Percentiles rank a stretch among this genome's conserved stretches.
These are phyloP conservation scores for Calocybe cyanea DNA, from an alignment of 768 basidiomycete genomes.

Conservation along the genomic window DNA sequence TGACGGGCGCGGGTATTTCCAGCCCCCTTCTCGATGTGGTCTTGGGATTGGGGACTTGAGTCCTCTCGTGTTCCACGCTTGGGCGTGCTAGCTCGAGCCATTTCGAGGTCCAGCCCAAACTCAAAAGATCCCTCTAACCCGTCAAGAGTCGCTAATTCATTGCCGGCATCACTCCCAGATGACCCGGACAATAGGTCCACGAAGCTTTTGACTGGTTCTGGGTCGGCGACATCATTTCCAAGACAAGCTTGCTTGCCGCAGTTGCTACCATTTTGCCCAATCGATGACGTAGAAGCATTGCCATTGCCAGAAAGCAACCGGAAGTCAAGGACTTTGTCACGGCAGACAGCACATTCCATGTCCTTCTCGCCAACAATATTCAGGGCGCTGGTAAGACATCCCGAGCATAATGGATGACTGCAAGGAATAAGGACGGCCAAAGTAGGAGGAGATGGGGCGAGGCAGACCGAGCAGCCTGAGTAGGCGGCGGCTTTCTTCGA, in stretches of 20 bases:
- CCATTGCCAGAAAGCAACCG: conserved; percentile 35
- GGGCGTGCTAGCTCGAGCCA: conserved; percentile 41
- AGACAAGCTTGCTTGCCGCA: background rate
- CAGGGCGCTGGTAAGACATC: conserved; percentile 79
- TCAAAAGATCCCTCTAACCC: conserved; percentile 38
- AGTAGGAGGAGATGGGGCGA: conserved; percentile 34
- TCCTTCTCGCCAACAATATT: conserved; percentile 91
- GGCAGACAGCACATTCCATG: conserved; percentile 82
- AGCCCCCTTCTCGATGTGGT: conserved; percentile 1
- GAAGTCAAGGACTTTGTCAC: conserved; percentile 66
- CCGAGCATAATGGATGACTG: conserved; percentile 70
- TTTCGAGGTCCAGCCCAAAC: conserved; percentile 33
- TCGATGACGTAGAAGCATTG: conserved; percentile 1
- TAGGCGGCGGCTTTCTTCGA: conserved; percentile 5
- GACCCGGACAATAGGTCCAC: conserved; percentile 34
- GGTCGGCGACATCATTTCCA: conserved; percentile 16
- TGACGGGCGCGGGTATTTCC: conserved; percentile 7
- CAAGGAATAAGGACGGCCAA: conserved; percentile 75
- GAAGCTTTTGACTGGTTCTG: conserved; percentile 20
- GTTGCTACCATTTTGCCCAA: background rate
- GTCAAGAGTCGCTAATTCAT: conserved; percentile 17
- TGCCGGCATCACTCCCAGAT: conserved; percentile 21
- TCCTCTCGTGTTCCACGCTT: conserved; percentile 26
- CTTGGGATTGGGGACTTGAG: background rate
- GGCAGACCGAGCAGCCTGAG: conserved; percentile 62